These are phyloP conservation scores for Corynespora cassiicola DNA, from an alignment of 2,329 filamentous ascomycete genomes.

Conservation along the genomic window DNA sequence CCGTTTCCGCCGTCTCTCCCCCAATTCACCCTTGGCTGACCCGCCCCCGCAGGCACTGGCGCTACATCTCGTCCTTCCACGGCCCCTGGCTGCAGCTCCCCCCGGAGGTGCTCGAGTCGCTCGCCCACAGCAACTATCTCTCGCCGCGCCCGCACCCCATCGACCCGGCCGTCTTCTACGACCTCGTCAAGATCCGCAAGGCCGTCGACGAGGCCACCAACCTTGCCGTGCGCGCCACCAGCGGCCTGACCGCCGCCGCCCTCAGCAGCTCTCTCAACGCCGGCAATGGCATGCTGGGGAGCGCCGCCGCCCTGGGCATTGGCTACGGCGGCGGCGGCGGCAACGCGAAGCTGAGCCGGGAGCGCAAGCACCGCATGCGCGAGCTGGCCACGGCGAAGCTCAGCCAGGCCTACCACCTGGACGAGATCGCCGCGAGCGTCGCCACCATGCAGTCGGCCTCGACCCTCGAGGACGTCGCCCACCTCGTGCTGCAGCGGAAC, in stretches of 20 bases:
- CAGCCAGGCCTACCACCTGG: slow-evolving; percentile 76
- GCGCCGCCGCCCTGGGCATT: slow-evolving; percentile 62
- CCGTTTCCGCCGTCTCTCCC: slow-evolving; percentile 8
- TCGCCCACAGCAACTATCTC: slow-evolving; percentile 81
- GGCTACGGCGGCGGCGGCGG: slow-evolving; percentile 64
- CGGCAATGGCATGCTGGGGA: slow-evolving; percentile 57
- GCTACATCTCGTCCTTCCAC: slow-evolving; percentile 83
- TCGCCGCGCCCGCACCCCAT: slow-evolving; percentile 77
- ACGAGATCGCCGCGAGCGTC: slow-evolving; percentile 84
- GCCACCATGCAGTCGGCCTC: slow-evolving; percentile 83
- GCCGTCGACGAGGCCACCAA: slow-evolving; percentile 82
- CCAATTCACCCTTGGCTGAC: slow-evolving; percentile 15
- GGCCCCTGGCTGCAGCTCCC: slow-evolving; percentile 84
- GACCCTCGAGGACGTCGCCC: slow-evolving; percentile 77
- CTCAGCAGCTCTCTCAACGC: slow-evolving; percentile 63
- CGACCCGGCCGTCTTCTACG: slow-evolving; percentile 82
- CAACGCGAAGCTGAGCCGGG: slow-evolving; percentile 71
- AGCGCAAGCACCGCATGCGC: slow-evolving; percentile 79
- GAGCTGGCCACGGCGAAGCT: slow-evolving; percentile 82
- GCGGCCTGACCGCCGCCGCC: slow-evolving; percentile 71
- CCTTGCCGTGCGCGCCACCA: slow-evolving; percentile 78
- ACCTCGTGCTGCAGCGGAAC: slow-evolving; percentile 73
- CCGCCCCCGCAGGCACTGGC: slow-evolving; percentile 71
- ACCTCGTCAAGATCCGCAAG: slow-evolving; percentile 80
- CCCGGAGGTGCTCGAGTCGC: slow-evolving; percentile 77